These are phyloP conservation scores for Ophiocordyceps camponoti-floridani DNA, from an alignment of 2,329 filamentous ascomycete species.

Conservation along the genomic window DNA sequence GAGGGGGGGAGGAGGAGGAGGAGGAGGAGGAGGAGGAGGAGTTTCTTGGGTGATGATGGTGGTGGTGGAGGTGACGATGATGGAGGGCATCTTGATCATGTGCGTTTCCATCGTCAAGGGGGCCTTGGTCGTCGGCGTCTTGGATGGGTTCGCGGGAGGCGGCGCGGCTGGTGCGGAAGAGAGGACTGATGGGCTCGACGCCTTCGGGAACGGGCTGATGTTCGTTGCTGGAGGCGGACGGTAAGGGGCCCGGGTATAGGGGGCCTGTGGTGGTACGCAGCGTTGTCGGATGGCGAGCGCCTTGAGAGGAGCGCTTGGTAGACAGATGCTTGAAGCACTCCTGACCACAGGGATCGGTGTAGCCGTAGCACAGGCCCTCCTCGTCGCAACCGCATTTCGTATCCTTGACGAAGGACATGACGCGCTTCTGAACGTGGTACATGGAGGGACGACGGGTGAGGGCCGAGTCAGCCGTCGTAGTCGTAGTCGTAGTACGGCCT, in stretches of 20 bases:
- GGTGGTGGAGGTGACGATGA: not conserved
- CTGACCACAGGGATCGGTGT: constrained; percentile 46
- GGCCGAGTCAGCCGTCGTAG: constrained; percentile 9
- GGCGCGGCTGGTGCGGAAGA: constrained; percentile 18
- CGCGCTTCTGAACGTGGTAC: constrained; percentile 32
- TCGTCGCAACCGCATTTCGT: constrained; percentile 45
- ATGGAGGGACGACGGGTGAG: constrained; percentile 33
- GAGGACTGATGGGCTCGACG: constrained; percentile 13
- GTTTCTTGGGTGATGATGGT: constrained; percentile 2
- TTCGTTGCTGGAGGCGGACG: no score
- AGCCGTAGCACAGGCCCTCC: constrained; percentile 42
- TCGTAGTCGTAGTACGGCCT: constrained; percentile 8
- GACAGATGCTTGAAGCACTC: constrained; percentile 44
- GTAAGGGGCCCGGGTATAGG: no score
- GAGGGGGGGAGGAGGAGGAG: no score
- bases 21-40: no score
- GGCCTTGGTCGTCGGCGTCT: constrained; percentile 6
- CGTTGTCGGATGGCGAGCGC: constrained; percentile 16
- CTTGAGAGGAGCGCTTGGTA: constrained; percentile 14
- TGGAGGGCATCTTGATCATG: not conserved
- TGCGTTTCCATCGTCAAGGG: constrained; percentile 6
- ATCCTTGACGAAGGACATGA: constrained; percentile 48
- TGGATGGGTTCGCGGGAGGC: constrained; percentile 19
- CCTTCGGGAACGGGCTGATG: constrained; percentile 5
- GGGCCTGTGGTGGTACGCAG: constrained; percentile 24